Conservation (phyloP, 495 filamentous ascomycete species). For the Talaromyces liani region DNA sequence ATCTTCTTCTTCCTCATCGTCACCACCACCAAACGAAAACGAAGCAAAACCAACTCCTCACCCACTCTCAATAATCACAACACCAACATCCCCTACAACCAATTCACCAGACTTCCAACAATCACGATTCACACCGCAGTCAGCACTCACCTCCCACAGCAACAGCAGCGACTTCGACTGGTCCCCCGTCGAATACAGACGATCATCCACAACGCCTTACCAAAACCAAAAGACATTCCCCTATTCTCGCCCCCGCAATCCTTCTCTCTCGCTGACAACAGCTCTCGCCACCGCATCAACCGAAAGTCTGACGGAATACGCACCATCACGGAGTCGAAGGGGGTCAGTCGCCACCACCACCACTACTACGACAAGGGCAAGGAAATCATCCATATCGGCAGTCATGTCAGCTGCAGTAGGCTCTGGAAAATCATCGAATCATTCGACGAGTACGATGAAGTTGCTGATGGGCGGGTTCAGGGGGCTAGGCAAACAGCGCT, state of each 20-base stretch:
- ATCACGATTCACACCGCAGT: neutral
- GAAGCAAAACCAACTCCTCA: conserved; percentile 1
- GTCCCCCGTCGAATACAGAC: neutral
- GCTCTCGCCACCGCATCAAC: neutral
- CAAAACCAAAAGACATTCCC: neutral
- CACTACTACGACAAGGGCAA: neutral
- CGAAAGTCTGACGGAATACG: neutral
- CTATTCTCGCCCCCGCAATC: conserved; percentile 4
- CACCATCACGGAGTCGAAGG: neutral
- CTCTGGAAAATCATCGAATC: neutral
- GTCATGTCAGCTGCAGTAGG: neutral
- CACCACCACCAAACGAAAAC: neutral
- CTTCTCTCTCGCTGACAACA: neutral
- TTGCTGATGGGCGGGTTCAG: conserved; percentile 7
- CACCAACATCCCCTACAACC: neutral
- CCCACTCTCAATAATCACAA: conserved; percentile 9
- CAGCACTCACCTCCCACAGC: neutral
- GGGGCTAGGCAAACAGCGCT: conserved; percentile 6
- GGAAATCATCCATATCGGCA: neutral
- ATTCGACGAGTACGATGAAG: conserved; percentile 4
- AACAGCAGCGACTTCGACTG: neutral
- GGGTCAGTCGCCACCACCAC: neutral
- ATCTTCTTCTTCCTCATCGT: neutral
- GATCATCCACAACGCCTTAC: neutral
- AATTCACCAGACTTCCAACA: neutral